Conservation (phyloP, 345 rosid species). For the Anastatica hierochuntica region DNA sequence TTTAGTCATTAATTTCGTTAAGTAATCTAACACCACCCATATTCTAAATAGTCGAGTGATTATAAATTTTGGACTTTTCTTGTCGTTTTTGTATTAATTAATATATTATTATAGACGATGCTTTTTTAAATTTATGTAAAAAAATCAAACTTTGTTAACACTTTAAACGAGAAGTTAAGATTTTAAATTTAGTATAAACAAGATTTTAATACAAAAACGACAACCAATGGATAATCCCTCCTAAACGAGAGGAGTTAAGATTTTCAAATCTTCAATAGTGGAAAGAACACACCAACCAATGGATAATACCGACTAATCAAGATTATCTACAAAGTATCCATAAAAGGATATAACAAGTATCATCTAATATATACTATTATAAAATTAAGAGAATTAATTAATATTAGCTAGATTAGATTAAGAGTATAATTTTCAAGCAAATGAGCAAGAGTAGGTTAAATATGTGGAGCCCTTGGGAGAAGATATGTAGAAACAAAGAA, state of each 20-base stretch:
- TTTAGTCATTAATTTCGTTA: background rate
- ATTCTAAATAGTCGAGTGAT: background rate
- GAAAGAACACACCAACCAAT: too few relatives aligned
- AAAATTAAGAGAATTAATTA: background rate
- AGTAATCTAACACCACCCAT: background rate
- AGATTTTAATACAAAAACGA: too few relatives aligned
- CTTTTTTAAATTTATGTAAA: too few relatives aligned
- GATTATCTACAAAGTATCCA: constrained; percentile 16
- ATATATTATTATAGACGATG: too few relatives aligned
- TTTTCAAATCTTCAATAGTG: too few relatives aligned
- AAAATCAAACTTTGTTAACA: too few relatives aligned
- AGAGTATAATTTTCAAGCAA: constrained; percentile 10
- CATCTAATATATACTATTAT: background rate
- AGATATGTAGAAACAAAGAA: constrained; percentile 10
- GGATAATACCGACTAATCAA: background rate
- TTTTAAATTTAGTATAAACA: too few relatives aligned
- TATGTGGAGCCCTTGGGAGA: constrained; percentile 24
- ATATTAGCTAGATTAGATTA: background rate
- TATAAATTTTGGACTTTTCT: too few relatives aligned
- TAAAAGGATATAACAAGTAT: constrained; percentile 1
- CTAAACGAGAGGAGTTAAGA: too few relatives aligned
- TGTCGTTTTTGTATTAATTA: too few relatives aligned
- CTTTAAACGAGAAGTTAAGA: too few relatives aligned
- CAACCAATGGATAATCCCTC: too few relatives aligned
- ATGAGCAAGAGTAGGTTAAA: constrained; percentile 14